Evolutionary conservation across 352 stramenopile species (phyloP).

Genomic region (Phytophthora fragariaefolia): DNA sequence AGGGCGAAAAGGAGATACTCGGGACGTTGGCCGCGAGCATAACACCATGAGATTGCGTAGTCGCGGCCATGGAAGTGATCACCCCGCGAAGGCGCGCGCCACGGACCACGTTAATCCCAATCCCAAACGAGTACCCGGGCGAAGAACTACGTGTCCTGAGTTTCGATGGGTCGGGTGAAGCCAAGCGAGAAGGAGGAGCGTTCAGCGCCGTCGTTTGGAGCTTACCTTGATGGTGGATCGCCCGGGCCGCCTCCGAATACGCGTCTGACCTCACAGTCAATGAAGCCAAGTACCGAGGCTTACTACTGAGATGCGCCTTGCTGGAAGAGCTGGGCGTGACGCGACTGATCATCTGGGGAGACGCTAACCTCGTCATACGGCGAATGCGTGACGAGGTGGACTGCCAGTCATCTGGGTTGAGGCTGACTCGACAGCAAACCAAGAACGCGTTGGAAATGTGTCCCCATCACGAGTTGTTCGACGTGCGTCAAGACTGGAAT

Average conservation of each 20-base stretch:
- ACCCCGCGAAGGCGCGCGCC: not conserved
- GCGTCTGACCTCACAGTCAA: constrained; percentile 20
- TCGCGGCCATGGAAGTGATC: not conserved
- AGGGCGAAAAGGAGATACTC: constrained; percentile 4
- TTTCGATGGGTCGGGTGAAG: constrained; percentile 13
- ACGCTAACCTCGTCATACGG: constrained; percentile 16
- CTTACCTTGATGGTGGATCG: constrained; percentile 10
- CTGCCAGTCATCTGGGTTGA: not conserved
- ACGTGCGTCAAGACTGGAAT: constrained; percentile 12
- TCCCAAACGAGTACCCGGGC: not conserved
- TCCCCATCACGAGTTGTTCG: too few relatives aligned
- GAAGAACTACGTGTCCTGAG: constrained; percentile 3
- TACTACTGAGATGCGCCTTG: constrained; percentile 2
- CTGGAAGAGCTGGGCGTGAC: too few relatives aligned
- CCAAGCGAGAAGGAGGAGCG: constrained; percentile 2
- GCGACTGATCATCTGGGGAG: constrained; percentile 6
- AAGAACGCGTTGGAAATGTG: not conserved
- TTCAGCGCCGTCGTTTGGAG: constrained; percentile 13
- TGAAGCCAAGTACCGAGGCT: constrained; percentile 23
- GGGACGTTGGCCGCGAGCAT: constrained; percentile 4
- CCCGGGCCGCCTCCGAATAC: not conserved
- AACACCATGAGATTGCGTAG: not conserved
- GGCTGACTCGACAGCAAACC: not conserved
- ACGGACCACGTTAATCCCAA: not conserved
- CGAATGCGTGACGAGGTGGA: not conserved